phyloP scores from a whole-genome alignment of 2,329 filamentous ascomycete species.

The Dryadomyces quercus-mongolicae region DNA sequence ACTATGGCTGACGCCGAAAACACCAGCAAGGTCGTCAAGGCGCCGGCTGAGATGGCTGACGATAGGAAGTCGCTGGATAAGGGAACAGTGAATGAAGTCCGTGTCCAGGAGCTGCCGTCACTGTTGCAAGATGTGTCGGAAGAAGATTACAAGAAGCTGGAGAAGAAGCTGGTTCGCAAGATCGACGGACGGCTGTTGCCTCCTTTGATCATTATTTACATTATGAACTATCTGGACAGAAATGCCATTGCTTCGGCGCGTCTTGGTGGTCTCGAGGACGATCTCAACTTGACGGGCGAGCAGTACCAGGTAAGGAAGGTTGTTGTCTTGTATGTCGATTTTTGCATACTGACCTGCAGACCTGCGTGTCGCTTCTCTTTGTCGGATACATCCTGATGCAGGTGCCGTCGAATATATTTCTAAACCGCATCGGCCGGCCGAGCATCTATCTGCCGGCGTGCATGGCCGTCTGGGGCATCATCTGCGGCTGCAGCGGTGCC shows the following conservation, averaged over 20 bases:
- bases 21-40: too few species aligned
- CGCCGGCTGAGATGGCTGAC: too few species aligned
- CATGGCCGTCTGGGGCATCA: constrained; percentile 13
- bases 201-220: constrained; percentile 58
- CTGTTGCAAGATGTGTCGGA: constrained; percentile 4
- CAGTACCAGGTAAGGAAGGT: constrained; percentile 25
- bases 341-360: not conserved
- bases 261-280: constrained; percentile 32
- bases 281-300: constrained; percentile 19
- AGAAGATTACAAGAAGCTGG: constrained; percentile 22
- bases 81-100: too few species aligned
- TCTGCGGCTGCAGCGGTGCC: constrained; percentile 16
- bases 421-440: constrained; percentile 17
- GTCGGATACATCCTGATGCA: constrained; percentile 17
- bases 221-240: constrained; percentile 53
- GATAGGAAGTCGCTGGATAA: too few species aligned
- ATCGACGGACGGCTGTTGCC: constrained; percentile 55
- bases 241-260: constrained; percentile 46
- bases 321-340: too few species aligned
- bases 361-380: constrained; percentile 14
- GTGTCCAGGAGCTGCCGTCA: constrained; percentile 9
- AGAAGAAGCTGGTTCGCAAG: constrained; percentile 47
- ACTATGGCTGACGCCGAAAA: too few species aligned
- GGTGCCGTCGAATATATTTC: constrained; percentile 16
- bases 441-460: constrained; percentile 24